phyloP scores from a whole-genome alignment of 2,329 filamentous ascomycete species.

The Phialemoniopsis sp. region DNA sequence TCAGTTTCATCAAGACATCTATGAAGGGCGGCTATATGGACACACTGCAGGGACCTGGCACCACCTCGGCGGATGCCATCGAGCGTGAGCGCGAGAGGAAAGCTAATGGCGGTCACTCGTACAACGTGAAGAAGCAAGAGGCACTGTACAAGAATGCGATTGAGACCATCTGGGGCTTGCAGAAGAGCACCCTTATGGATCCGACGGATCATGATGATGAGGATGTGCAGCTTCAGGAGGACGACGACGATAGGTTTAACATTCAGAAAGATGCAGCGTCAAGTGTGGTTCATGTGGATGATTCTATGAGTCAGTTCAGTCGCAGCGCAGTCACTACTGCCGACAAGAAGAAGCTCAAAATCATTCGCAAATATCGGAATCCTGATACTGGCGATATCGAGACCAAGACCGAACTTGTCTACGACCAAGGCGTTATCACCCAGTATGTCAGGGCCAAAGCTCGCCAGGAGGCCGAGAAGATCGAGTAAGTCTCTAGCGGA shows the following conservation, averaged over 20 bases:
- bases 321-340: conserved; percentile 65
- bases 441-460: conserved; percentile 70
- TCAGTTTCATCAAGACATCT: conserved; percentile 95
- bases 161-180: conserved; percentile 85
- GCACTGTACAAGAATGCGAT: conserved; percentile 90
- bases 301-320: conserved; percentile 76
- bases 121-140: conserved; percentile 95
- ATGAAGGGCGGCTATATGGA: conserved; percentile 98
- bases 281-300: conserved; percentile 66
- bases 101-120: conserved; percentile 89
- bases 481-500: conserved; percentile 62
- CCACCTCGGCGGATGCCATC: conserved; percentile 75
- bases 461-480: conserved; percentile 56
- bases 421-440: conserved; percentile 81
- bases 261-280: conserved; percentile 65
- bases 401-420: conserved; percentile 60
- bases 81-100: conserved; percentile 84
- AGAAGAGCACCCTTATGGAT: conserved; percentile 74
- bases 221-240: conserved; percentile 53
- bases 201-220: conserved; percentile 62
- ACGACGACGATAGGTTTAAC: conserved; percentile 67
- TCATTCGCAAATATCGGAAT: conserved; percentile 57
- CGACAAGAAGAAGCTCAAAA: conserved; percentile 64
- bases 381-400: conserved; percentile 61
- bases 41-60: conserved; percentile 62